phyloP scores from a whole-genome alignment of 2,329 filamentous ascomycete genomes.

The Mycosphaerella sp. region DNA sequence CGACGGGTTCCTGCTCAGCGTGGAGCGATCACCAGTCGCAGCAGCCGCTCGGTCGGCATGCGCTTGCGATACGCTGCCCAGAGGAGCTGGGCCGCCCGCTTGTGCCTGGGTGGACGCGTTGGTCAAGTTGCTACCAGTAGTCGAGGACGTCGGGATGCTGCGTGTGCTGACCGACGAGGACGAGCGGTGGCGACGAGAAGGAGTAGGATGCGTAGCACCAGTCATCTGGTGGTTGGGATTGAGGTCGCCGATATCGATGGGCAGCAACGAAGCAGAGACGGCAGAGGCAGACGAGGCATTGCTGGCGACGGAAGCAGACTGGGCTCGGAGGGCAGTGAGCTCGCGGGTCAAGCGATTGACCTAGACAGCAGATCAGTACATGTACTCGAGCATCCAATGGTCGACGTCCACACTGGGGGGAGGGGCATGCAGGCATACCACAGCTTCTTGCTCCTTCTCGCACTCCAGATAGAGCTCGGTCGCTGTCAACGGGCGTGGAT shows the following conservation, averaged over 20 bases:
- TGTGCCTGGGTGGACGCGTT: constrained; percentile 22
- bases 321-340: constrained; percentile 71
- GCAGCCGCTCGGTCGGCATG: constrained; percentile 34
- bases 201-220: constrained; percentile 48
- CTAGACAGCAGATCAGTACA: constrained; percentile 42
- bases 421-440: constrained; percentile 51
- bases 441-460: constrained; percentile 91
- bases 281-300: constrained; percentile 48
- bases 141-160: constrained; percentile 27
- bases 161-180: constrained; percentile 29
- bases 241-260: constrained; percentile 43
- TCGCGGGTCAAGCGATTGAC: constrained; percentile 91
- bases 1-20: constrained; percentile 32
- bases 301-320: constrained; percentile 56
- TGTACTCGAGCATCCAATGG: background rate
- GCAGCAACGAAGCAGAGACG: constrained; percentile 43
- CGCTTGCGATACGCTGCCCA: constrained; percentile 32
- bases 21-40: constrained; percentile 19
- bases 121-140: constrained; percentile 17
- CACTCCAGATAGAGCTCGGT: constrained; percentile 83
- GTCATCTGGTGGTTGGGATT: constrained; percentile 42
- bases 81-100: constrained; percentile 19
- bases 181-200: constrained; percentile 47
- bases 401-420: background rate
- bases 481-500: constrained; percentile 79